A percentile compares a stretch with the other conserved stretches of the same genome.
Conservation (phyloP, 2,329 filamentous ascomycete species). For the Pezizomycotina sp. region DNA sequence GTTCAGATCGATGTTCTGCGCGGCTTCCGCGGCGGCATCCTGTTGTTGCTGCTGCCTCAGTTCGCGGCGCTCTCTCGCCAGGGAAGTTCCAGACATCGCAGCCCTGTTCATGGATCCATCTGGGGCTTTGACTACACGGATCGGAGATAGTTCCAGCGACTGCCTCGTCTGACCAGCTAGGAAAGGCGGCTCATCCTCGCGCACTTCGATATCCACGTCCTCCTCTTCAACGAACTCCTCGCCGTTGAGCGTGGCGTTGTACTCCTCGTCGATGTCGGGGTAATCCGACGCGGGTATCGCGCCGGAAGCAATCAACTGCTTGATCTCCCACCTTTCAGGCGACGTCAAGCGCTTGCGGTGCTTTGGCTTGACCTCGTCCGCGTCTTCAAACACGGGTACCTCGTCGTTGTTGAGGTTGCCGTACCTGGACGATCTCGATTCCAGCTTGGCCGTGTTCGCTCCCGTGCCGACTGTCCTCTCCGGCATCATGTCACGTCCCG, state of each 20-base stretch:
- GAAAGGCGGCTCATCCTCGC: slow-evolving; percentile 93
- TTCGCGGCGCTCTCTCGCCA: slow-evolving; percentile 83
- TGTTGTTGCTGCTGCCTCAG: slow-evolving; percentile 75
- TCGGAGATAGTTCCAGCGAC: slow-evolving; percentile 83
- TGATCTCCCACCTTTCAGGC: slow-evolving; percentile 92
- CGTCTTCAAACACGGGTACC: slow-evolving; percentile 48
- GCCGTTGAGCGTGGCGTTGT: slow-evolving; percentile 69
- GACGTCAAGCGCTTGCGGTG: slow-evolving; percentile 89
- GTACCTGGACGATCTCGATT: slow-evolving; percentile 44
- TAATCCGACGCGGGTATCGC: slow-evolving; percentile 86
- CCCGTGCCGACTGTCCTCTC: slow-evolving; percentile 67
- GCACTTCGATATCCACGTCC: slow-evolving; percentile 91
- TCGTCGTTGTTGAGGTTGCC: slow-evolving; percentile 35
- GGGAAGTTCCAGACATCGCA: slow-evolving; percentile 75
- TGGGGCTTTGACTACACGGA: slow-evolving; percentile 89
- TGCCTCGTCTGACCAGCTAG: slow-evolving; percentile 91
- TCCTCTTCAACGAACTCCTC: slow-evolving; percentile 83
- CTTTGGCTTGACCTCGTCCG: slow-evolving; percentile 39
- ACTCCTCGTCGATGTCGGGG: slow-evolving; percentile 86
- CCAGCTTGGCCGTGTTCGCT: slow-evolving; percentile 71
- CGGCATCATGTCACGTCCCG: slow-evolving; percentile 66
- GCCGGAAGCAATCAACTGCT: slow-evolving; percentile 87
- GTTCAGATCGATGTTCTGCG: slow-evolving; percentile 62
- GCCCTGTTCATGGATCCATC: slow-evolving; percentile 96
- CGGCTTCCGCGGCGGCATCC: slow-evolving; percentile 55